Evolutionary conservation across 2,329 filamentous ascomycete species (phyloP).

Genomic region (Xylaria digitata): DNA sequence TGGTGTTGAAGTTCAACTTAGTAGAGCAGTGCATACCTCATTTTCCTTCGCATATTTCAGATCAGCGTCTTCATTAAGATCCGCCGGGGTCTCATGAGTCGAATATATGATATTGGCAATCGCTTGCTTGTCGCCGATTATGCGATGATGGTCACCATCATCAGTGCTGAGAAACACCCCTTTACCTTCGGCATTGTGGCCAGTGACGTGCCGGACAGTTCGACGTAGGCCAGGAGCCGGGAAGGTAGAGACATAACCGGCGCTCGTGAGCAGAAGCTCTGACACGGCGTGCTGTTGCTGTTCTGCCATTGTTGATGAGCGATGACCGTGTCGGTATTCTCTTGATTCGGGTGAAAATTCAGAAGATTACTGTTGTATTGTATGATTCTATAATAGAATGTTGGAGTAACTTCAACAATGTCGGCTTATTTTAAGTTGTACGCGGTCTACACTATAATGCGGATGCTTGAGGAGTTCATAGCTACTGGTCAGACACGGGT

Average conservation of each 20-base stretch:
- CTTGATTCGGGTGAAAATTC: background rate
- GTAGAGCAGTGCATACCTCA: slow-evolving; percentile 19
- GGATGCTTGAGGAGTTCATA: background rate
- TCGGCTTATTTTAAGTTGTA: slow-evolving; percentile 1
- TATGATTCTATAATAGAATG: background rate
- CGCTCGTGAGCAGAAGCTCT: slow-evolving; percentile 4
- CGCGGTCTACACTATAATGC: background rate
- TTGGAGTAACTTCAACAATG: too few species aligned
- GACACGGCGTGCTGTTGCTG: slow-evolving; percentile 1
- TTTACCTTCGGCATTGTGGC: slow-evolving; percentile 42
- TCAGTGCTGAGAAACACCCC: slow-evolving; percentile 45
- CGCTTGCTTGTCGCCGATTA: slow-evolving; percentile 44
- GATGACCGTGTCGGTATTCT: background rate
- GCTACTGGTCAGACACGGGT: background rate
- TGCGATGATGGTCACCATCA: slow-evolving; percentile 44
- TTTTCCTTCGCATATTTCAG: slow-evolving; percentile 36
- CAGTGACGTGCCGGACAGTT: slow-evolving; percentile 39
- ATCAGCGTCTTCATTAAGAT: slow-evolving; percentile 43
- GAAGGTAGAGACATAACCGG: slow-evolving; percentile 23
- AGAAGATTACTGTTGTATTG: background rate
- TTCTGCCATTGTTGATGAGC: background rate
- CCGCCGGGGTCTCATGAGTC: slow-evolving; percentile 43
- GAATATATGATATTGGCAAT: slow-evolving; percentile 48
- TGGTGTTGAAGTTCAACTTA: too few species aligned
- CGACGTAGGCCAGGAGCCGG: slow-evolving; percentile 36